Evolutionary conservation across 2,329 filamentous ascomycete species (phyloP).

Genomic region (Alternaria tenuissima): DNA sequence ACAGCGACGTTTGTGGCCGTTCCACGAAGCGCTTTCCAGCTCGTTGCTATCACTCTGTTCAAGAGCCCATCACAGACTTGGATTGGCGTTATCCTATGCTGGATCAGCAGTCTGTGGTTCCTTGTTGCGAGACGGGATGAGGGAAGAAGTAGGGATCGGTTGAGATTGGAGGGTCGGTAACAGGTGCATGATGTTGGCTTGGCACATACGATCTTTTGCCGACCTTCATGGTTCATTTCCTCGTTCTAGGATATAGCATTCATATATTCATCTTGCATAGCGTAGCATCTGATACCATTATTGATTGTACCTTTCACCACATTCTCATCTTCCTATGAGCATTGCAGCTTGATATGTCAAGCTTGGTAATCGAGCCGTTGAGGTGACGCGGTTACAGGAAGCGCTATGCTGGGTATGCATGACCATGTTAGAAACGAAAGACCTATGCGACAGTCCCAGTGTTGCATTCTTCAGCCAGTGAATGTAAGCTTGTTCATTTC

Average conservation of each 20-base stretch:
- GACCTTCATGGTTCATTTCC: neutral
- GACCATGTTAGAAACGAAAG: too few relatives aligned
- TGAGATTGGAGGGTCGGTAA: constrained; percentile 46
- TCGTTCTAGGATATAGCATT: neutral
- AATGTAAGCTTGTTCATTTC: too few relatives aligned
- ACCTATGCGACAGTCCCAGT: too few relatives aligned
- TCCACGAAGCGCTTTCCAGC: constrained; percentile 59
- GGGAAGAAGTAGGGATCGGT: constrained; percentile 43
- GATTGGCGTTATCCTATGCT: constrained; percentile 61
- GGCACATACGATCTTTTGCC: neutral
- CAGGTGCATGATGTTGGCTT: neutral
- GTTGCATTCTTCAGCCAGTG: too few relatives aligned
- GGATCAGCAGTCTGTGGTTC: constrained; percentile 61
- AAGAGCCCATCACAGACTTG: constrained; percentile 61
- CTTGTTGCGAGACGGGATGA: constrained; percentile 54
- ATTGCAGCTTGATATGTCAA: too few relatives aligned
- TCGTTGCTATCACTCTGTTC: constrained; percentile 58
- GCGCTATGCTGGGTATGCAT: too few relatives aligned
- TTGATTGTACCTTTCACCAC: neutral
- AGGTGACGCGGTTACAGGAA: too few relatives aligned
- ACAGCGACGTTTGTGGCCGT: constrained; percentile 60
- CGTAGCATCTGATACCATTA: constrained; percentile 4
- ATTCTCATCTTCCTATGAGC: neutral
- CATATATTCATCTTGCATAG: neutral
- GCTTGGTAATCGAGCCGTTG: too few relatives aligned